These are phyloP conservation scores for Botrytis squamosa DNA, from an alignment of 2,329 filamentous ascomycete species.

Conservation along the genomic window DNA sequence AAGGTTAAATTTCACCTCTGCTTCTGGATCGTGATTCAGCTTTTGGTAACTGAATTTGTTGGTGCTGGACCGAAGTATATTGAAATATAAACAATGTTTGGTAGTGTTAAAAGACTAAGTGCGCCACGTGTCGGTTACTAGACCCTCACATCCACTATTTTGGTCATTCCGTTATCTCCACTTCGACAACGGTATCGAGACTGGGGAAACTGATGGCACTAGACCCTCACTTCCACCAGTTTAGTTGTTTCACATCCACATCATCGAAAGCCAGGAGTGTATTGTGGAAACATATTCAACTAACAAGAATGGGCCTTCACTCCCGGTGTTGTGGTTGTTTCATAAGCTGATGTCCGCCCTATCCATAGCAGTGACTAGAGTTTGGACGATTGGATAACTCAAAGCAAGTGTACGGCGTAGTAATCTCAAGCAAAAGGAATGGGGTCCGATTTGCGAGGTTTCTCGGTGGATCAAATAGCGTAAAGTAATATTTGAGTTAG, in stretches of 20 bases:
- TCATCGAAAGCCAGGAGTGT: not conserved
- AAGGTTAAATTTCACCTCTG: no score
- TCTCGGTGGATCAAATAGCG: not conserved
- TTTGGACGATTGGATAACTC: not conserved
- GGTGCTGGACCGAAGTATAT: not conserved
- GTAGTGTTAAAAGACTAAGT: not conserved
- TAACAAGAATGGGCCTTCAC: not conserved
- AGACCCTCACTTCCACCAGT: not conserved
- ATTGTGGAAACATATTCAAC: not conserved
- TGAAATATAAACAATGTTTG: not conserved
- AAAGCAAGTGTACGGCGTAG: no score
- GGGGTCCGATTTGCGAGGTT: not conserved
- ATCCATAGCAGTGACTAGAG: not conserved
- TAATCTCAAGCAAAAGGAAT: no score
- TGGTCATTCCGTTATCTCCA: not conserved
- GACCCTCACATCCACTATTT: slow-evolving; percentile 7
- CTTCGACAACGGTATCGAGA: not conserved
- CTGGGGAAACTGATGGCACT: not conserved
- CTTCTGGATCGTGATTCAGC: not conserved
- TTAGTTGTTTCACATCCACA: not conserved
- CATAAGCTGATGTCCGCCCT: not conserved
- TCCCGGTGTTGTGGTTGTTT: not conserved
- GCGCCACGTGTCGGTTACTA: slow-evolving; percentile 6
- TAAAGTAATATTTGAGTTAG: not conserved
- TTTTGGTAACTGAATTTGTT: not conserved